phyloP scores from a whole-genome alignment of 257 asterid species.

The Lycium ferocissimum region DNA sequence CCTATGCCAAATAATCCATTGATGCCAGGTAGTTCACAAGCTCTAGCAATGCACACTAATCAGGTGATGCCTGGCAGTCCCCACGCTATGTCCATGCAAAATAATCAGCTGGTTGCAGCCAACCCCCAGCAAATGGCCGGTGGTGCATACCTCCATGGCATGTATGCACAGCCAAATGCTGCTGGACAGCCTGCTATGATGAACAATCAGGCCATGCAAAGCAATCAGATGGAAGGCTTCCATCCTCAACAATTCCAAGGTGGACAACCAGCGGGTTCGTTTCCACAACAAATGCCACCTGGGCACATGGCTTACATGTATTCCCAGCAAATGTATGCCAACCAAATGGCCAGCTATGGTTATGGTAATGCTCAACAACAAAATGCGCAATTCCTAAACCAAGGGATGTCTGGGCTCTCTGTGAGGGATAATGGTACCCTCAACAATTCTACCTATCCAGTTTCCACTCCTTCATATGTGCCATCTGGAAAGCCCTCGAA shows the following conservation, averaged over 20 bases:
- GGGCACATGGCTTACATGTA: constrained; percentile 80
- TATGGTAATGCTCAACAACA: constrained; percentile 67
- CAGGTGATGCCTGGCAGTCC: constrained; percentile 13
- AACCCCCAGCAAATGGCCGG: constrained; percentile 45
- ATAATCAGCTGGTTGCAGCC: constrained; percentile 39
- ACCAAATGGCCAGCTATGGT: constrained; percentile 67
- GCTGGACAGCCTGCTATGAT: constrained; percentile 47
- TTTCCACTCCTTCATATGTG: constrained; percentile 53
- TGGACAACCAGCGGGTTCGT: constrained; percentile 49
- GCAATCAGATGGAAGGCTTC: constrained; percentile 45
- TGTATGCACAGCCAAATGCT: constrained; percentile 49
- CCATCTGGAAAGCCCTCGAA: constrained; percentile 72
- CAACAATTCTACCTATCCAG: constrained; percentile 43
- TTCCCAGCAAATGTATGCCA: constrained; percentile 72
- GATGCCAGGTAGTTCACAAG: constrained; percentile 21
- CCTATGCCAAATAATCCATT: constrained; percentile 22
- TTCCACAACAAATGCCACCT: constrained; percentile 72
- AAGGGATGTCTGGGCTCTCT: constrained; percentile 75
- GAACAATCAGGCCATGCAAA: constrained; percentile 51
- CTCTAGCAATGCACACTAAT: constrained; percentile 26
- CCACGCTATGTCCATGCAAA: constrained; percentile 23
- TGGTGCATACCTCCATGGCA: constrained; percentile 51
- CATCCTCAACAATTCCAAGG: constrained; percentile 50
- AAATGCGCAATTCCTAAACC: constrained; percentile 68
- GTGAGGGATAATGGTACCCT: constrained; percentile 63